Conservation (phyloP, 2,329 filamentous ascomycete genomes). For the Clarireedia hainanense region DNA sequence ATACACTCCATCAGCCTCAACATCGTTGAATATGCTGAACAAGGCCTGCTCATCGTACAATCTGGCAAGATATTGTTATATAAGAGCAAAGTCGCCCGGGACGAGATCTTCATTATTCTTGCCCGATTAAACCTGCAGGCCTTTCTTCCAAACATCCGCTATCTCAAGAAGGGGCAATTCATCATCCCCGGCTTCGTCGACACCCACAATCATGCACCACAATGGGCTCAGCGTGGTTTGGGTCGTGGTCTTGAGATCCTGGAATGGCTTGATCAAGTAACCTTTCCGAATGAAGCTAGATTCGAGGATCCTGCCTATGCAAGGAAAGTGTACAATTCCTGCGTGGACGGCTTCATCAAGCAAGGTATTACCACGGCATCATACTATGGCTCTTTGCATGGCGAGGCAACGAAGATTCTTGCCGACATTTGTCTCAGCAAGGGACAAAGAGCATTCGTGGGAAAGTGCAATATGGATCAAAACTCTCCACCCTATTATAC, state of each 20-base stretch:
- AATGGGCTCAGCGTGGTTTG: constrained; percentile 38
- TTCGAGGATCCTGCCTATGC: constrained; percentile 56
- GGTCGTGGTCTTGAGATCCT: constrained; percentile 30
- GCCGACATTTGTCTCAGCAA: constrained; percentile 68
- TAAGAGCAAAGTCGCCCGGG: neutral
- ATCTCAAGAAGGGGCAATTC: constrained; percentile 31
- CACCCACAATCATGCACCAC: constrained; percentile 61
- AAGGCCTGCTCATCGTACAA: constrained; percentile 8
- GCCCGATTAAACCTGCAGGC: neutral
- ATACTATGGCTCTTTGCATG: constrained; percentile 84
- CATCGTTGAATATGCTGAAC: constrained; percentile 8
- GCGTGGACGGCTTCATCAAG: constrained; percentile 68
- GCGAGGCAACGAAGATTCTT: constrained; percentile 76
- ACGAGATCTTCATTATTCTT: neutral
- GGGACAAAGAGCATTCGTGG: constrained; percentile 83
- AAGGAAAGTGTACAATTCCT: constrained; percentile 62
- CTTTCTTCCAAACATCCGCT: neutral
- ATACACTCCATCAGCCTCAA: constrained; percentile 9
- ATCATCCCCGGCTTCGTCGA: constrained; percentile 55
- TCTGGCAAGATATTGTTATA: constrained; percentile 4
- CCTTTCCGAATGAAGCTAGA: constrained; percentile 59
- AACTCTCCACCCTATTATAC: constrained; percentile 48
- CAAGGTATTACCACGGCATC: constrained; percentile 85
- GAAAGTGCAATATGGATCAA: constrained; percentile 66
- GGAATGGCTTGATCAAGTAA: constrained; percentile 57